Base-by-base conservation (phyloP, 2,329 filamentous ascomycete species). In the Cryphonectria radicalis region DNA sequence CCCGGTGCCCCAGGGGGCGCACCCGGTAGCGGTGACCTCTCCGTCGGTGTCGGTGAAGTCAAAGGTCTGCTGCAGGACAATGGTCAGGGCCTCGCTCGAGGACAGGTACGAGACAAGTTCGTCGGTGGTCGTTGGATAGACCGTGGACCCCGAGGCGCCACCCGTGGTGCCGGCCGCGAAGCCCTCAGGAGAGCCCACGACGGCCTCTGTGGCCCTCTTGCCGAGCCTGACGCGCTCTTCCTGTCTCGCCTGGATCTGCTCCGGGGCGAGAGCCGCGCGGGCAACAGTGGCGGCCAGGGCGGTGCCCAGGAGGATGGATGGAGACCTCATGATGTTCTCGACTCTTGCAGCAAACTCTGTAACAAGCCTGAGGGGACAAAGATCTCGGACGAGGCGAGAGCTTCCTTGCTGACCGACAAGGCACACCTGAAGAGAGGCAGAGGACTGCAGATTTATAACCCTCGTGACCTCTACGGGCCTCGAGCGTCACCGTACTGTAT, bases 31-130 rank as follows among this genome's bases (percentile, higher is more conserved):
- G 40, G 82, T 86, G 6, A 81, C 82, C 2, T 82, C 85, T 53
- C 88, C 88, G 77, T 89, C 87, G 10, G 83, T 84, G 53, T 82
- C 83, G 43, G 81, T 85, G 81, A 89, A 90, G 80, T 88, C 85
- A 76, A 86, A 85, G 59, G 82, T 84, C 77, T 88, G 86, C 77
- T 85, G 84, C 37, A 91, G 81, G 69, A 91, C 83, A 75, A 91
- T 90, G 28, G 42, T 22, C 6, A 62, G 46, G 6, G 66, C 22
- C 6, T 19, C 17, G 8, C 1, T 11, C 17, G 37, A 70, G 35
- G 42, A 50, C 8, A 71, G 35, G 46, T 42, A 67, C 53, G 81
- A 84, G 78, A 87, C 85, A 66, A 91, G 85, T 83, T 92, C 83
- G 42, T 81, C 82, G 46, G 79, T 88, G 59, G 82, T 86, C 28